Evolutionary conservation across 2,329 filamentous ascomycete genomes (phyloP), one percentile per base, ranked within the genome.

Genomic region (Penicillium sp.): DNA sequence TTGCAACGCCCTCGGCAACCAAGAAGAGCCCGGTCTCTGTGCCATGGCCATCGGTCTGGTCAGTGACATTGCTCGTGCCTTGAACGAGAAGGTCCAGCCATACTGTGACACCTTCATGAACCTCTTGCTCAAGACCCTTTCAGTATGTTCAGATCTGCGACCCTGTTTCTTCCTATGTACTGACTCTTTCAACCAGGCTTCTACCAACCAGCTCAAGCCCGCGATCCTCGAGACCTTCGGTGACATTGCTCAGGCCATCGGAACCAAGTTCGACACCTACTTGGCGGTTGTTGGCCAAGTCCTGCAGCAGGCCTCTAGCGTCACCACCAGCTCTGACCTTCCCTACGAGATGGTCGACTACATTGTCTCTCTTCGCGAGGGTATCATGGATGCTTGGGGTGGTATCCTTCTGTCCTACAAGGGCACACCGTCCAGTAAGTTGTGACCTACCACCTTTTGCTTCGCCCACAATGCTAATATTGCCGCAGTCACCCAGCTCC

Each of bases 41-140:
- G 88, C 93, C 43, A 95, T 97, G 87, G 93, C 94, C 66, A 97
- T 99, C 73, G 94, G 94, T 65, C 84, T 99, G 53, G 93, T 97
- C 64, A 96, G 93, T 73, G 94, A 99, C 71, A 94, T 99, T 66
- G 93, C 92, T 48, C 88, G 94, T 66, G 94, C 93, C 14, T 82
- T 97, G 71, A 90, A 92, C 71, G 88, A 92, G 71, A 89, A 89
- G 73, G 90, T 93, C 68, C 90, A 96, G 77, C 94, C 93, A 53
- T 97, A 88, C 81, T 99, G 94, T 76, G 94, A 99, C 68, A 85
- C 87, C 62, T 97, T 97, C 75, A 99, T 99, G 94, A 99, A 99
- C 81, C 89, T 94, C 72, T 81, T 99, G 54, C 84, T 99, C 59
- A 92, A 91, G 80, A 95, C 96, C 76, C 79, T 99, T 40, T 86